These are phyloP conservation scores for Pisolithus orientalis DNA, from an alignment of 768 basidiomycete genomes.

Conservation along the genomic window DNA sequence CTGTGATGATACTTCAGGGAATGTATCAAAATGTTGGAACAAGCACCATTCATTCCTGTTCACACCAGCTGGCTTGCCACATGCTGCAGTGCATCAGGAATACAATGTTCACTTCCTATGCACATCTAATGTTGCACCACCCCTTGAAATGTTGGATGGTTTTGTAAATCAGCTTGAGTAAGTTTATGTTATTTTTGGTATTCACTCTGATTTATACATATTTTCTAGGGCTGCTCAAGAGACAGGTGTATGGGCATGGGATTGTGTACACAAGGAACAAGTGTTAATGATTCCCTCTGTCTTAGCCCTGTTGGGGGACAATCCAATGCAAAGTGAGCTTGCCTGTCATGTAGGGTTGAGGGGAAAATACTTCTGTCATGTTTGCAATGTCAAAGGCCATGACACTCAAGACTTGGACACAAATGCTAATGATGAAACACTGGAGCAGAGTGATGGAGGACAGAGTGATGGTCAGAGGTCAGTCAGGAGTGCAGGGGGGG, in stretches of 20 bases:
- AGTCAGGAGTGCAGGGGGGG: background rate
- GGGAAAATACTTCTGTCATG: constrained; percentile 19
- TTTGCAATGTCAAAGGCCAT: constrained; percentile 8
- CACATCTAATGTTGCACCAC: constrained; percentile 18
- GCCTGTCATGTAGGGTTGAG: constrained; percentile 19
- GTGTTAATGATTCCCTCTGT: constrained; percentile 12
- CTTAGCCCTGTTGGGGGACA: constrained; percentile 17
- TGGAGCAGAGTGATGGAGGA: background rate
- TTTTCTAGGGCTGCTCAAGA: constrained; percentile 5
- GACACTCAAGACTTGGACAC: background rate
- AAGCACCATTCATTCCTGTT: constrained; percentile 23
- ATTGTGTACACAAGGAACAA: constrained; percentile 9
- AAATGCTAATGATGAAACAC: background rate
- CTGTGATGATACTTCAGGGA: constrained; percentile 24
- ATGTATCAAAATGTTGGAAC: constrained; percentile 25
- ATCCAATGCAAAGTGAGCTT: constrained; percentile 12
- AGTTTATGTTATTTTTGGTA: background rate
- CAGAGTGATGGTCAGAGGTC: background rate
- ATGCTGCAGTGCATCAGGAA: background rate
- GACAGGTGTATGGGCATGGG: constrained; percentile 13
- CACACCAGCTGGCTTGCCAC: constrained; percentile 17
- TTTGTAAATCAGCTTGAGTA: constrained; percentile 14
- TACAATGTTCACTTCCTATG: constrained; percentile 18
- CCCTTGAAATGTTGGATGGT: constrained; percentile 20
- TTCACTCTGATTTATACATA: background rate